Base-by-base conservation (phyloP, 805 yeast species). In the Saccharomycopsis vini region DNA sequence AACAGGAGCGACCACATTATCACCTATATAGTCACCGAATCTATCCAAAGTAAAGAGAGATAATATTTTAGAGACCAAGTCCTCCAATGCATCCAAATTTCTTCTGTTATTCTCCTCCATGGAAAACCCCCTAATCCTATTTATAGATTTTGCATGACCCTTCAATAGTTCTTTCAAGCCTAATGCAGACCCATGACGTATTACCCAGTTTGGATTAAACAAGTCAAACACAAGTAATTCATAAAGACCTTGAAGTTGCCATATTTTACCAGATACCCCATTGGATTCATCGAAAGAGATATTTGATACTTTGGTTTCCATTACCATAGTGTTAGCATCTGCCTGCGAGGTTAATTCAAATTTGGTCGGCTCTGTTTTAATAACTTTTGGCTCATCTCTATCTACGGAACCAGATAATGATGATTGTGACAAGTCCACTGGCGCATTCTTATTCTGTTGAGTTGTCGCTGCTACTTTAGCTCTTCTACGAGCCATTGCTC, bases 1-100 rank as follows among this genome's bases (percentile, higher is more conserved):
- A 3, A 92, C 97, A 1, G 99, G 99, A 0, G 97, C 97, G 31
- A 92, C 95, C 12, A 92, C 99, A 5, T 95, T 94, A 58, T 92
- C 99, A 35, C 95, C 81, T 26, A 92, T 95, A 61, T 85, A 92
- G 65, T 92, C 99, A 38, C 97, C 97, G 63, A 92, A 92, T 54
- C 97, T 66, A 63, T 92, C 99, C 42, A 92, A 67, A 2, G 97
- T 90, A 61, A 92, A 86, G 10, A 92, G 67, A 4, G 95, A 82
- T 56, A 95, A 71, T 37, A 92, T 58, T 49, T 97, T 71, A 16
- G 92, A 86, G 3, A 94, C 81, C 45, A 90, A 68, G 62, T 92
- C 97, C 60, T 92, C 95, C 29, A 92, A 66, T 43, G 89, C 82
- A 36, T 69, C 72, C 15, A 67, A 62, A 56, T 90, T 92, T 49